Percentiles rank a stretch among this genome's conserved stretches.
Conservation (phyloP, 345 rosid genomes). For the Lenwebbia sp. region DNA sequence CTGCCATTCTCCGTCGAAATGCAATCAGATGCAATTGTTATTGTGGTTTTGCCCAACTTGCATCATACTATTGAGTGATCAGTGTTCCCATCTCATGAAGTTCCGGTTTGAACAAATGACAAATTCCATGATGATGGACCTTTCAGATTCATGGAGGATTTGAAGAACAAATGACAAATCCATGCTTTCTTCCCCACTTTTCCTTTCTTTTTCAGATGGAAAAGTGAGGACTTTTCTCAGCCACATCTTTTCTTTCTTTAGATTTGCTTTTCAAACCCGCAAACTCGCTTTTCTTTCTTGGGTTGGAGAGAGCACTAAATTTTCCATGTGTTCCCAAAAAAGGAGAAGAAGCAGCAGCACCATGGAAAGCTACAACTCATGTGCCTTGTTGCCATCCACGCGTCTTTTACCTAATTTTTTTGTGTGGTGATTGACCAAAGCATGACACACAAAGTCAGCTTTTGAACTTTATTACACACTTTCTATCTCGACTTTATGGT, state of each 20-base stretch:
- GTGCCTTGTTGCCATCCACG: conserved; percentile 5
- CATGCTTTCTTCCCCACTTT: background rate
- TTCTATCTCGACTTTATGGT: background rate
- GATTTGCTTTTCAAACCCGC: background rate
- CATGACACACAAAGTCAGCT: background rate
- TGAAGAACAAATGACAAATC: background rate
- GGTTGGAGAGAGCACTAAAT: background rate
- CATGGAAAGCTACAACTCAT: background rate
- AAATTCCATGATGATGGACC: background rate
- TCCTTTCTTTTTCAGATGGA: background rate
- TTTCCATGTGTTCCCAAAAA: background rate
- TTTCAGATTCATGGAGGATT: background rate
- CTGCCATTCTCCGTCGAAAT: background rate
- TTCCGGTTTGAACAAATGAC: background rate
- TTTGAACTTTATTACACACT: background rate
- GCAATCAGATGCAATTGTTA: background rate
- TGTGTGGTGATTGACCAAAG: background rate
- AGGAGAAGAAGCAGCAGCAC: background rate
- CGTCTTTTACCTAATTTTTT: conserved; percentile 1
- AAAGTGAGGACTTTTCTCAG: background rate
- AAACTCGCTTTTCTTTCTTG: background rate
- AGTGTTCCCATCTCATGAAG: background rate
- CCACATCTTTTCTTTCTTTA: background rate
- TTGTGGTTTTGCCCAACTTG: background rate
- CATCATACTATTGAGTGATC: background rate